Evolutionary conservation across 441 rosid genomes (phyloP), one percentile per base, ranked within the genome.

Genomic region (Erysimum cheiri): DNA sequence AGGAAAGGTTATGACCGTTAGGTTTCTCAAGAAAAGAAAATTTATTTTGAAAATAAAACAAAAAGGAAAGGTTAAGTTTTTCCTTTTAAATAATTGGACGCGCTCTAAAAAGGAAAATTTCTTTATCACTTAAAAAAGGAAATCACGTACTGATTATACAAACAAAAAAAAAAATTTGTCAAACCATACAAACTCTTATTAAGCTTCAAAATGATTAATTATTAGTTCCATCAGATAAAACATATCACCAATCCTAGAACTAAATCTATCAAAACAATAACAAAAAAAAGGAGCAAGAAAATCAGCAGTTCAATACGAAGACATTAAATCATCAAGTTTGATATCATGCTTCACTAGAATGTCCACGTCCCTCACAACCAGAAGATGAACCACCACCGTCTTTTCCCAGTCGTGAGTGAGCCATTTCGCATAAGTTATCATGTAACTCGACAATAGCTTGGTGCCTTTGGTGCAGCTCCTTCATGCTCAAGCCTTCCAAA

Each of bases 401-500:
- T 24, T 43, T 44, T 4, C 2, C 52, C 9, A 49, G 8, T 17
- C 15, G 29, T 2, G 5, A 19, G 12, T 11, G 1, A 41, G 9
- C 6, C 48, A 43, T 17, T 3, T 44, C 66, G 13, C 66, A 9
- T 58, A 80, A 46, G 4, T 4, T 44, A 4, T 36, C 54, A 10
- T 13, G 44, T 10, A 78, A 11, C 3, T 76, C 72, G 0, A 10
- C 6, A 19, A 33, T 37, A 1, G 17, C 1, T 6, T 36, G 8
- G 10, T 57, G 58, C 17, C 12, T 13, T 24, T 19, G 2, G 2
- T 33, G 0, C 4, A 71, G 44, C 2, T 74, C 70, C 11, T 62
- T 31, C 29, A 29, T 11, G 33, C 59, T 75, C 15, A 74, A 39
- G n/a, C 60, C 73, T 40, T 77, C 77, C 3, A 15, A 17, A 1